Evolutionary conservation across 1,284 basidiomycete genomes (phyloP).

Genomic region (Coniophora puteana): DNA sequence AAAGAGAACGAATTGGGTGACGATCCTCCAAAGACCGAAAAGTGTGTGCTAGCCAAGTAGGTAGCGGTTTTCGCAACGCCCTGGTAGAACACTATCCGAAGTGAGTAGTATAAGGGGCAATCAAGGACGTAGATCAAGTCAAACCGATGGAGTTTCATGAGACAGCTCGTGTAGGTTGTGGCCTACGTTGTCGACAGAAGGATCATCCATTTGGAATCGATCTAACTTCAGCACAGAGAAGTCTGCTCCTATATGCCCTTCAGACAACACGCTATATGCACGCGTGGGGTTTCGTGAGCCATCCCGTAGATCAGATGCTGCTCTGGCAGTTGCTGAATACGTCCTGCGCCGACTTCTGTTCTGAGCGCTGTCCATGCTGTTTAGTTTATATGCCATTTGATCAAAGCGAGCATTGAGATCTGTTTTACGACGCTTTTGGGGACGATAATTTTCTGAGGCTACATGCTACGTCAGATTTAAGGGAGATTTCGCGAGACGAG

Average conservation of each 20-base stretch:
- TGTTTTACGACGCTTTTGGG: conserved; percentile 42
- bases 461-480: conserved; percentile 10
- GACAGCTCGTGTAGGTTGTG: not conserved
- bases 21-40: conserved; percentile 35
- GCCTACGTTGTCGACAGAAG: not conserved
- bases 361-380: conserved; percentile 29
- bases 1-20: conserved; percentile 50
- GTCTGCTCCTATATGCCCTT: conserved; percentile 32
- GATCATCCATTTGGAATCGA: not conserved
- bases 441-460: not conserved
- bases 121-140: conserved; percentile 9
- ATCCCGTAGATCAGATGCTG: conserved; percentile 36
- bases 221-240: conserved; percentile 44
- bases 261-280: conserved; percentile 31
- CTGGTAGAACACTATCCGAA: conserved; percentile 12
- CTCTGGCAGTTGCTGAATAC: conserved; percentile 43
- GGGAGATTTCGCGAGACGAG: conserved; percentile 4
- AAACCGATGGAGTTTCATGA: no score
- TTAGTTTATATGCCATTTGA: conserved; percentile 58
- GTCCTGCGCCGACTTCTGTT: conserved; percentile 25
- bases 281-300: conserved; percentile 40
- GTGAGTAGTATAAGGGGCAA: conserved; percentile 7
- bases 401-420: conserved; percentile 62
- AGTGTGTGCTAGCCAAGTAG: conserved; percentile 44
- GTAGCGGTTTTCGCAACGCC: conserved; percentile 26